Evolutionary conservation across 306 rosid species (phyloP).

Genomic region (Cicer chorassanicum): DNA sequence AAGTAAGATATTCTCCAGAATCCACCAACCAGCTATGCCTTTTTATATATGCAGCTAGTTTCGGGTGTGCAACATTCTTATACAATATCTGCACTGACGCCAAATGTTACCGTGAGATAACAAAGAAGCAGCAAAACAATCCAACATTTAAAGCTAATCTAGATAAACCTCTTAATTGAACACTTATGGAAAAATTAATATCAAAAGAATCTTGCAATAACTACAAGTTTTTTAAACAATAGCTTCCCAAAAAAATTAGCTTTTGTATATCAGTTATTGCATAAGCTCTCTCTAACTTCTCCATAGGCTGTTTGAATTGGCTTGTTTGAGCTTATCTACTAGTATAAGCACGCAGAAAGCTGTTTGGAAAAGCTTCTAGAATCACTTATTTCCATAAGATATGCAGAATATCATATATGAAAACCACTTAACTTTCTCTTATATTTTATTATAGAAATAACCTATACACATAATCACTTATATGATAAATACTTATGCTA

Average conservation of each 20-base stretch:
- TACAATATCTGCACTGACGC: slow-evolving; percentile 75
- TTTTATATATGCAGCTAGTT: slow-evolving; percentile 79
- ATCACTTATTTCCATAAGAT: too few relatives aligned
- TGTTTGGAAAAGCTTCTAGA: too few relatives aligned
- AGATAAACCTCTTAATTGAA: neutral
- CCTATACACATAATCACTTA: too few relatives aligned
- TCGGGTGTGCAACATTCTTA: slow-evolving; percentile 94
- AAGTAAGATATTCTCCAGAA: slow-evolving; percentile 75
- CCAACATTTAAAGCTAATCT: neutral
- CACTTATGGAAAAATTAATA: neutral
- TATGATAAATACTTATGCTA: too few relatives aligned
- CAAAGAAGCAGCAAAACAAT: slow-evolving; percentile 25
- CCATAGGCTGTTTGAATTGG: neutral
- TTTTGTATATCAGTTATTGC: neutral
- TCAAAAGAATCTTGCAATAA: neutral
- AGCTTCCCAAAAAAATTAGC: neutral
- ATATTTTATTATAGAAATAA: too few relatives aligned
- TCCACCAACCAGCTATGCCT: slow-evolving; percentile 76
- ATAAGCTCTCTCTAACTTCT: neutral
- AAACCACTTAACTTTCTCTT: too few relatives aligned
- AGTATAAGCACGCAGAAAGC: too few relatives aligned
- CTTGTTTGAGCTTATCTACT: too few relatives aligned
- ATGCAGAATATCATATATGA: too few relatives aligned
- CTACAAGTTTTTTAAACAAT: neutral
- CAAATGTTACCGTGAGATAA: slow-evolving; percentile 45